Evolutionary conservation across 1,284 basidiomycete species (phyloP).

Genomic region (Vanrija sp.): DNA sequence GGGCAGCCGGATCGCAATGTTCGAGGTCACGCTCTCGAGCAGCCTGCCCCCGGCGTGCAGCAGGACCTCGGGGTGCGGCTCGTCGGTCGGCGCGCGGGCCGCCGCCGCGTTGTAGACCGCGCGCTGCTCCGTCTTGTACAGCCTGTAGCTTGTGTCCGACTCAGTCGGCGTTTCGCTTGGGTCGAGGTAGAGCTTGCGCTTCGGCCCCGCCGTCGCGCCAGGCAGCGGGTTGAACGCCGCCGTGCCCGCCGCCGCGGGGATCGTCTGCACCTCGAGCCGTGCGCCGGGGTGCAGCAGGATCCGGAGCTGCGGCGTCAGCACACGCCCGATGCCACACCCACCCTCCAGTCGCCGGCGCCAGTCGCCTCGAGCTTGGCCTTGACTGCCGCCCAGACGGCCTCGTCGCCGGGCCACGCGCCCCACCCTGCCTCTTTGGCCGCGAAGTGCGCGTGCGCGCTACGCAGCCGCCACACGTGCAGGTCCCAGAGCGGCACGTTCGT

Average conservation of each 20-base stretch:
- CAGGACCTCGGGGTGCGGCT: constrained; percentile 28
- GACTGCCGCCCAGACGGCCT: constrained; percentile 19
- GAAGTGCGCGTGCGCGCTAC: constrained; percentile 31
- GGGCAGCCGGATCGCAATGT: constrained; percentile 33
- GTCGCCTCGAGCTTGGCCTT: constrained; percentile 10
- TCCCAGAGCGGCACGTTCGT: constrained; percentile 26
- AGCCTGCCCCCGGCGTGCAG: constrained; percentile 28
- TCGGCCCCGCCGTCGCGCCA: neutral
- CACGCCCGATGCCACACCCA: constrained; percentile 10
- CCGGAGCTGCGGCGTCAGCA: constrained; percentile 19
- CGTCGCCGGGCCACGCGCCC: constrained; percentile 33
- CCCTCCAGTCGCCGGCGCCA: constrained; percentile 31
- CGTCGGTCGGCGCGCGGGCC: constrained; percentile 5
- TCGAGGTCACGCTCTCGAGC: constrained; percentile 43
- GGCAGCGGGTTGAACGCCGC: constrained; percentile 20
- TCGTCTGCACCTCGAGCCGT: constrained; percentile 23
- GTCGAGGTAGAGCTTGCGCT: constrained; percentile 31
- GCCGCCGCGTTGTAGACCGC: constrained; percentile 33
- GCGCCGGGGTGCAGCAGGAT: constrained; percentile 22
- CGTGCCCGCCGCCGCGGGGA: constrained; percentile 25
- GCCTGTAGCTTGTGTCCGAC: constrained; percentile 15
- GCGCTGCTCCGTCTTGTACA: constrained; percentile 39
- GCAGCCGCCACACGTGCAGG: constrained; percentile 30
- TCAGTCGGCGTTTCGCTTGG: constrained; percentile 4
- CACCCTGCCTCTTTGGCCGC: constrained; percentile 17